Conservation (phyloP, 2,329 filamentous ascomycete species). For the Aspergillus melleus region DNA sequence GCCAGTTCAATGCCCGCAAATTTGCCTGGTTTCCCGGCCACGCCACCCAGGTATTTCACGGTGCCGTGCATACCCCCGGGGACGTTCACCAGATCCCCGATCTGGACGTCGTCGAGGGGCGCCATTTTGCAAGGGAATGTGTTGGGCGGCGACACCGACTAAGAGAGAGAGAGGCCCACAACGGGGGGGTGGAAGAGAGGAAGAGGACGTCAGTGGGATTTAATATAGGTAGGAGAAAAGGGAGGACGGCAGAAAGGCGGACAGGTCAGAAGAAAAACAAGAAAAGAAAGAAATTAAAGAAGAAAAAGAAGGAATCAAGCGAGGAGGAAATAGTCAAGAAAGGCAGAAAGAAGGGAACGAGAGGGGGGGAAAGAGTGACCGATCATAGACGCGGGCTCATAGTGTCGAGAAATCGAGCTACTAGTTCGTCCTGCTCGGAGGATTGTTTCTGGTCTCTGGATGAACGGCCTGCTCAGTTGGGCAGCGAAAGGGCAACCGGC, state of each 20-base stretch:
- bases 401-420: background rate
- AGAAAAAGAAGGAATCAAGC: background rate
- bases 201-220: background rate
- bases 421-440: background rate
- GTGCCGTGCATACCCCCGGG: constrained; percentile 89
- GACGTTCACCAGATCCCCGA: constrained; percentile 86
- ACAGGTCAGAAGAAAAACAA: background rate
- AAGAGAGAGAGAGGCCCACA: constrained; percentile 10
- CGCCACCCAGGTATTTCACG: constrained; percentile 83
- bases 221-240: background rate
- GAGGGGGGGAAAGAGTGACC: constrained; percentile 4
- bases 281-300: background rate
- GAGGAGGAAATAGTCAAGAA: background rate
- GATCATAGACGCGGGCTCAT: constrained; percentile 15
- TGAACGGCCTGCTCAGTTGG: constrained; percentile 1
- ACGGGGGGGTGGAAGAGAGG: background rate
- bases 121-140: constrained; percentile 30
- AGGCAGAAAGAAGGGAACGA: background rate
- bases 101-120: constrained; percentile 56
- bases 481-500: constrained; percentile 6
- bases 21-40: constrained; percentile 83
- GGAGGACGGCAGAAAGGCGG: background rate
- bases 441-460: background rate
- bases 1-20: constrained; percentile 93
- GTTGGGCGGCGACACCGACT: constrained; percentile 14